Evolutionary conservation across 2,329 filamentous ascomycete species (phyloP), one percentile per base, ranked within the genome.

Genomic region (Botrytis galanthina): DNA sequence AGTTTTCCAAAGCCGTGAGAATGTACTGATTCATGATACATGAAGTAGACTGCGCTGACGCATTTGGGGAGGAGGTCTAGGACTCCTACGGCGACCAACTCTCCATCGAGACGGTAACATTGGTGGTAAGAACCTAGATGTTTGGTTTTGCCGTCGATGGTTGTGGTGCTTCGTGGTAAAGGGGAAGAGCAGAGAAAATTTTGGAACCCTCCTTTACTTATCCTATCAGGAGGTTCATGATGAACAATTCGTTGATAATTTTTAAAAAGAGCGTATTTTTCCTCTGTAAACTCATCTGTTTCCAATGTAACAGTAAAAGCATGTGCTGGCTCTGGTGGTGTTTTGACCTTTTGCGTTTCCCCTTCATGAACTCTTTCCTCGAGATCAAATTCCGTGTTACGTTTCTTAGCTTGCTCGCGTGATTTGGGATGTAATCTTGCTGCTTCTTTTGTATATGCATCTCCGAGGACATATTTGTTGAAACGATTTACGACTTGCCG

Each of bases 31-130:
- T 91, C 89, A 78, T 95, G 88, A 79, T 96, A 96, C 75, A 96
- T 83, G 80, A 96, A 93, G 82, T 96, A 96, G 18, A 96, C 93
- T 7, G 91, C 91, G 78, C 92, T 95, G 68, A 96, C 91, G 76
- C 89, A 91, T 73, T 93, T 85, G 0, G 93, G 93, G 1, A 96
- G 84, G 14, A 96, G 85, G 80, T 96, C 93, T 8, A 96, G 84
- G 1, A 96, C 91, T 0, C 91, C 91, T 76, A 96, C 87, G 3
- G 93, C 93, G 37, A 95, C 89, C 22, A 96, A 85, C 68, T 89
- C 86, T 35, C 92, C 93, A 79, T 96, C 92, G 4, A 96, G 84
- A 44, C 93, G 87, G 80, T 95, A 95, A 83, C 92, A 94, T 80
- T 95, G 93, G 78, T 96, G 93, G 78, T 89, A 95, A 2, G 92